Base-by-base conservation (phyloP, 345 rosid genomes). In the Euphorbia tirucalli region DNA sequence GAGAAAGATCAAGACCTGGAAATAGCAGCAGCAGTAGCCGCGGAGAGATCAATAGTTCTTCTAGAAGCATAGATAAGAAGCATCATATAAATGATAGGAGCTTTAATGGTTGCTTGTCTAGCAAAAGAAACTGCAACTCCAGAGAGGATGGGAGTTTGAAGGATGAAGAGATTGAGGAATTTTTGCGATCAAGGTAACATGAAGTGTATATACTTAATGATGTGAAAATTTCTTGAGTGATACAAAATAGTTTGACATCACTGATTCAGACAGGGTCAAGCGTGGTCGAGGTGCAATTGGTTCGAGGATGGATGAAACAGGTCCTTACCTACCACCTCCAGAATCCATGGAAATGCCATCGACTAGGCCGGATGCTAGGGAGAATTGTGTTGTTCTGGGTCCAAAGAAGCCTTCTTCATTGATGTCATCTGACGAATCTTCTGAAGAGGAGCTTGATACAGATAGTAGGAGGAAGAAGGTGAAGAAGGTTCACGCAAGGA, bases 231-330 rank as follows among this genome's bases (percentile, higher is more conserved):
- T 46, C 65, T 67, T 74, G 49, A 43, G 30, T 43, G 10, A 3
- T 35, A n/a, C n/a, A 37, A 15, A 30, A 65, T 13, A n/a, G 37
- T 66, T 57, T 61, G 65, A 73, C 46, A 28, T 71, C 56, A 28
- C 50, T 68, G 30, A 46, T 49, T 62, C 60, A 70, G 52, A 61
- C 77, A 93, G 98, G 81, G 83, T 77, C 46, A 91, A 93, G 81
- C 93, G 95, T 1, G 95, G 98, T 27, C 84, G 95, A 82, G 96
- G 97, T 59, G 84, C 92, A n/a, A 75, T 93, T 24, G 98, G 98
- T 73, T 83, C 94, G 5, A 88, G 94, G 84, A 93, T 90, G 96
- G 98, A 91, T 67, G 98, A 91, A 82, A 84, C 97, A 27, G 93
- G 96, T 18, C 98, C 98, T 15, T 90, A 86, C 66, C 96, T 86